phyloP scores from a whole-genome alignment of 345 rosid genomes.

The Eucalyptus sp. region DNA sequence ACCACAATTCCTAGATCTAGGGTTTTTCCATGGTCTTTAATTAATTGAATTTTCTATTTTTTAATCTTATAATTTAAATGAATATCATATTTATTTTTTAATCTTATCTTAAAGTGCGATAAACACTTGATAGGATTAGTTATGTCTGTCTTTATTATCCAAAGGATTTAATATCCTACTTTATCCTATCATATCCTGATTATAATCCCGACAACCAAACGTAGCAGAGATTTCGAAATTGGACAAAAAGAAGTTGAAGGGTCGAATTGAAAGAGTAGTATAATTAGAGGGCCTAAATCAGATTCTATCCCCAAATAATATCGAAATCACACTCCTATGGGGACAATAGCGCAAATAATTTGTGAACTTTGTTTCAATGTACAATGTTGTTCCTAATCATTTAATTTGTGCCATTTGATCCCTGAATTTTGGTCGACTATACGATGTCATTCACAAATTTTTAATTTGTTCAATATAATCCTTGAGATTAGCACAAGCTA shows the following conservation, averaged over 20 bases:
- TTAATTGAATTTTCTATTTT: too few species aligned
- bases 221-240: background rate
- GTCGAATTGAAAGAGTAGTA: background rate
- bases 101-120: too few species aligned
- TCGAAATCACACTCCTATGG: background rate
- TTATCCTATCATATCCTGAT: too few species aligned
- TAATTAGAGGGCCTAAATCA: background rate
- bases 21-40: too few species aligned
- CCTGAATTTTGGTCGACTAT: accelerated
- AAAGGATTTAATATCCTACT: too few species aligned
- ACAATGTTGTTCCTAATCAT: accelerated
- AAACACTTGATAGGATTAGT: too few species aligned
- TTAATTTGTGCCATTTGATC: accelerated
- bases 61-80: too few species aligned
- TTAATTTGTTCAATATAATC: accelerated
- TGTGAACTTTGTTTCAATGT: too few species aligned
- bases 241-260: background rate
- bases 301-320: background rate
- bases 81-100: too few species aligned
- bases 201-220: too few species aligned
- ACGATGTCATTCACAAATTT: accelerated
- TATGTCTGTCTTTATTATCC: too few species aligned
- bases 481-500: background rate
- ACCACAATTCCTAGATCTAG: too few species aligned
- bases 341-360: background rate